A percentile compares a stretch with the other conserved stretches of the same genome.
Evolutionary conservation across 1,284 basidiomycete species (phyloP).

Genomic region (Rhodotorula mucilaginosa): DNA sequence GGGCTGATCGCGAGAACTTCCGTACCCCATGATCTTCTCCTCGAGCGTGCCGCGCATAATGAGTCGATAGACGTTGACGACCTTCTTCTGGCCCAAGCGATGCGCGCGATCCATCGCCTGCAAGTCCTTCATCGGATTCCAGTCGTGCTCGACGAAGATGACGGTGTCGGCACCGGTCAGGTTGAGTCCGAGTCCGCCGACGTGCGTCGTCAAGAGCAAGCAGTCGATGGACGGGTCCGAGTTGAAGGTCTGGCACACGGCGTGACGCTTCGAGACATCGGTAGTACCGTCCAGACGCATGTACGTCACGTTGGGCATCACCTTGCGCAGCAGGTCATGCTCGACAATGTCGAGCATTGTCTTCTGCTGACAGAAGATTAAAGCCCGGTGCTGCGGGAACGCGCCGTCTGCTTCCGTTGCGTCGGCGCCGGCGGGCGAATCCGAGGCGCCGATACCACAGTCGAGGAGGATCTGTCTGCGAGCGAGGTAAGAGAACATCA

Average conservation of each 20-base stretch:
- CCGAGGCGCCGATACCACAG: constrained; percentile 80
- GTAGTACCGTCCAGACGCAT: constrained; percentile 94
- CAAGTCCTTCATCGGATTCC: constrained; percentile 99
- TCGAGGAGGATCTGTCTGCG: constrained; percentile 84
- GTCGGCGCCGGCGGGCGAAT: constrained; percentile 52
- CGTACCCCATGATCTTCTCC: constrained; percentile 96
- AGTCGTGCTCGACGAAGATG: constrained; percentile 99
- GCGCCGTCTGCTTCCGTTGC: constrained; percentile 51
- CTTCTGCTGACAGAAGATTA: constrained; percentile 99
- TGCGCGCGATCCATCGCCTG: constrained; percentile 99
- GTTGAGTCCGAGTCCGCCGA: constrained; percentile 93
- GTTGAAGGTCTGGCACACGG: constrained; percentile 97
- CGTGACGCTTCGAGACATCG: constrained; percentile 85
- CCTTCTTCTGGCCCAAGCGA: constrained; percentile 96
- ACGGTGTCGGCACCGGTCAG: constrained; percentile 98
- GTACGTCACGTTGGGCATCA: constrained; percentile 95
- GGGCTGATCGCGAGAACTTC: neutral
- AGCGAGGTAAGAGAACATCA: neutral
- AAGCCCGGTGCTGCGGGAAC: constrained; percentile 78
- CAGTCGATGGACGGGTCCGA: constrained; percentile 96
- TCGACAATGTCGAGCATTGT: constrained; percentile 99
- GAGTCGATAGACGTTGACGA: constrained; percentile 96
- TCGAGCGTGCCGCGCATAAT: constrained; percentile 97
- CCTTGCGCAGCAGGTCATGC: constrained; percentile 79
- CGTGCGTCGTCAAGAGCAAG: constrained; percentile 90